Evolutionary conservation across 2,329 filamentous ascomycete species (phyloP), one percentile per base, ranked within the genome.

Genomic region (Macrophomina tecta): DNA sequence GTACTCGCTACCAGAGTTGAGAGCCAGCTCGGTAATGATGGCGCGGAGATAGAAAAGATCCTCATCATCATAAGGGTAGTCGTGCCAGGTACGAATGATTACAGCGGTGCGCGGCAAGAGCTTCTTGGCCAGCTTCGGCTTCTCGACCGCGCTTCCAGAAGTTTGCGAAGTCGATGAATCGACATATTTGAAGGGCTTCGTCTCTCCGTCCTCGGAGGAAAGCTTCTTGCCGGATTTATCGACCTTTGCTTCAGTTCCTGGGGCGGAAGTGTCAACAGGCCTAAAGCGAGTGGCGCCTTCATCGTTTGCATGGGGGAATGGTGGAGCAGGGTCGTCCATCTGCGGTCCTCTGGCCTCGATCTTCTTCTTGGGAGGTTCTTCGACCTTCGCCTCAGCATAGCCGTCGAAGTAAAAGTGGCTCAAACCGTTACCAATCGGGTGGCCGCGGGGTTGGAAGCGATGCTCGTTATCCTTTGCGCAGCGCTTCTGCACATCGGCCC

Each of bases 31-130:
- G 4, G 90, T 88, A 49, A 97, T 88, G 72, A 97, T 82, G 38
- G 93, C 90, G 16, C 93, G 91, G 72, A 97, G 86, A 73, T 93
- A 92, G 77, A 94, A 87, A 58, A 94, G 84, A 73, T 95, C 92
- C 73, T 97, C 91, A 49, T 91, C 86, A 9, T 88, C 88, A 84
- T 93, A 97, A 8, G 87, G 73, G 71, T 91, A 96, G 71, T 91
- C 90, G 70, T 90, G 88, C 91, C 92, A 97, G 60, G 91, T 90
- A 30, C 94, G 87, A 30, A 97, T 86, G 1, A 97, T 86, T 5
- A 97, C 84, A 2, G 92, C 93, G 0, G 91, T 94, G 28, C 92
- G 86, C 0, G 85, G 79, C 5, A 84, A 70, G 7, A 78, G 73
- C 18, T 79, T 79, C 60, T 74, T 77, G 14, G 71, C 81, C 49